These are phyloP conservation scores for Cardamine occulta DNA, from an alignment of 345 rosid genomes.

Conservation along the genomic window DNA sequence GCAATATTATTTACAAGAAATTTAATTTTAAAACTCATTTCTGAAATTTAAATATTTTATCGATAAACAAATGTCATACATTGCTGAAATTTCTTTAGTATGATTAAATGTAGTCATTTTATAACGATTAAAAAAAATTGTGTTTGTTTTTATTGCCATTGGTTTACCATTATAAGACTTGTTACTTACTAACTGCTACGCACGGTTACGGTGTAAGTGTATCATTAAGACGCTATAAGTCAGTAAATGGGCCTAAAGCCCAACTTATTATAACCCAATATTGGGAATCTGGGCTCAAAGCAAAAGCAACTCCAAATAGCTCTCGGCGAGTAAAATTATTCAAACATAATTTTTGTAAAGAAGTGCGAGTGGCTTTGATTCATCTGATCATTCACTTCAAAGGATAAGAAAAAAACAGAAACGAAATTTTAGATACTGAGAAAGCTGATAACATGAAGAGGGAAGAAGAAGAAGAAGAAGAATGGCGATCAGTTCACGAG, in stretches of 20 bases:
- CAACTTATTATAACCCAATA: not conserved
- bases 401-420: slow-evolving; percentile 17
- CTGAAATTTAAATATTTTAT: too few relatives aligned
- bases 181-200: too few relatives aligned
- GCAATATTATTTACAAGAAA: not conserved
- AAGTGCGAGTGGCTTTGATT: slow-evolving; percentile 24
- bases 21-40: too few relatives aligned
- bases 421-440: not conserved
- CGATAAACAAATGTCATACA: too few relatives aligned
- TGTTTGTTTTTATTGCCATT: too few relatives aligned
- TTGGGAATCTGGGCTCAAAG: not conserved
- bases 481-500: slow-evolving; percentile 54
- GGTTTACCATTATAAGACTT: too few relatives aligned
- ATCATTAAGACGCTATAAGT: too few relatives aligned
- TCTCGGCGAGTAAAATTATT: not conserved
- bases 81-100: too few relatives aligned
- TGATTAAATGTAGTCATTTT: too few relatives aligned
- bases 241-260: slow-evolving; percentile 1
- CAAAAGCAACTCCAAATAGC: not conserved
- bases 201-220: too few relatives aligned
- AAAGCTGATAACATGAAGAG: slow-evolving; percentile 15
- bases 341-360: not conserved
- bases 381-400: slow-evolving; percentile 3
- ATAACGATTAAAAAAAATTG: too few relatives aligned
- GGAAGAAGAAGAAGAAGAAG: slow-evolving; percentile 27